Conservation (phyloP, 2,329 filamentous ascomycete genomes). For the Achaetomium macrosporum region DNA sequence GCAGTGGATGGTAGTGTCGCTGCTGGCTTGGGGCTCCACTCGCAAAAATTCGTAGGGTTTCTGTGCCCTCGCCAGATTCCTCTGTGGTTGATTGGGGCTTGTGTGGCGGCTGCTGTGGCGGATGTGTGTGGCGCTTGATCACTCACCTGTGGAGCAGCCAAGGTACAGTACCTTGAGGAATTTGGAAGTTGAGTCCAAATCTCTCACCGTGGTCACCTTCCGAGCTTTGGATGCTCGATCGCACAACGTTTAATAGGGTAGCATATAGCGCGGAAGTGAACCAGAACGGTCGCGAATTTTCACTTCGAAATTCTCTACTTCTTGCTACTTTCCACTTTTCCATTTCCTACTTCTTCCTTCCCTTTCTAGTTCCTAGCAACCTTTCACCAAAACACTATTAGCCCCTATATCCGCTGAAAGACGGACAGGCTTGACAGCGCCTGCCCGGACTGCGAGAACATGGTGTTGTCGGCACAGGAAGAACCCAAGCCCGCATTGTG, state of each 20-base stretch:
- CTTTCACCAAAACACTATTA: neutral
- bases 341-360: neutral
- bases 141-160: no score
- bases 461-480: conserved; percentile 57
- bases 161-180: no score
- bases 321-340: neutral
- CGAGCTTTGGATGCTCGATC: conserved; percentile 2
- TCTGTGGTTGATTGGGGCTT: conserved; percentile 14
- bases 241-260: neutral
- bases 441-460: conserved; percentile 51
- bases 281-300: no score
- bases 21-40: conserved; percentile 19
- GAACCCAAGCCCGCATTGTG: conserved; percentile 59
- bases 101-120: conserved; percentile 15
- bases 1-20: conserved; percentile 17
- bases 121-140: neutral
- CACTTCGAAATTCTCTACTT: neutral
- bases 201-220: no score
- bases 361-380: no score
- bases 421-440: conserved; percentile 53
- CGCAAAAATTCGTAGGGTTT: conserved; percentile 27
- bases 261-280: no score
- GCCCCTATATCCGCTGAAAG: conserved; percentile 32
- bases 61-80: conserved; percentile 23
- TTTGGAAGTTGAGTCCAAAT: no score